Percentiles rank a stretch among this genome's conserved stretches.
Conservation (phyloP, 176 grass and related monocot species). For the Alopecurus myosuroides region DNA sequence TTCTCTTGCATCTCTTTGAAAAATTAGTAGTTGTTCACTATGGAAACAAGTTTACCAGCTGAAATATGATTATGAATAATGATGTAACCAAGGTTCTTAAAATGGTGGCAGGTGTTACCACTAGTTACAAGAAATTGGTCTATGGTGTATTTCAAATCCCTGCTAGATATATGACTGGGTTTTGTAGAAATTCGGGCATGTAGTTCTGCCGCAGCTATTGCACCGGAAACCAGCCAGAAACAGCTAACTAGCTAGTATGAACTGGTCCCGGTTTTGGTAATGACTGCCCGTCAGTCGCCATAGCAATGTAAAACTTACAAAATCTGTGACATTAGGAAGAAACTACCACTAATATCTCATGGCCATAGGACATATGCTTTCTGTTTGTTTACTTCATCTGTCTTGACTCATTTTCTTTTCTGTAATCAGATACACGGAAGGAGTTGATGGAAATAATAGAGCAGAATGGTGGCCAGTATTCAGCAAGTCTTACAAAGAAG, state of each 20-base stretch:
- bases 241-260: neutral
- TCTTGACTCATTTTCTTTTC: constrained; percentile 1
- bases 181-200: neutral
- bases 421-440: constrained; percentile 68
- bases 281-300: neutral
- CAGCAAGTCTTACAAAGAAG: constrained; percentile 73
- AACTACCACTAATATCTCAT: constrained; percentile 10
- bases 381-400: neutral
- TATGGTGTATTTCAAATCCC: neutral
- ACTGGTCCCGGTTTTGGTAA: neutral
- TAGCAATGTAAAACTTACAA: neutral
- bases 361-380: neutral
- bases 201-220: neutral
- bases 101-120: neutral
- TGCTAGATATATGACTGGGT: neutral
- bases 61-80: neutral
- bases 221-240: neutral
- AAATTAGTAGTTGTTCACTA: neutral
- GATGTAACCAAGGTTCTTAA: neutral
- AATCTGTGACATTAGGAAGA: neutral
- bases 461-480: constrained; percentile 94
- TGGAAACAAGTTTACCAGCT: constrained; percentile 1
- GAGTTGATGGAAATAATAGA: constrained; percentile 57
- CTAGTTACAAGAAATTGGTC: neutral
- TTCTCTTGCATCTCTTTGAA: constrained; percentile 22